These are phyloP conservation scores for Scolecobasidium constrictum DNA, from an alignment of 2,329 filamentous ascomycete species.

Conservation along the genomic window DNA sequence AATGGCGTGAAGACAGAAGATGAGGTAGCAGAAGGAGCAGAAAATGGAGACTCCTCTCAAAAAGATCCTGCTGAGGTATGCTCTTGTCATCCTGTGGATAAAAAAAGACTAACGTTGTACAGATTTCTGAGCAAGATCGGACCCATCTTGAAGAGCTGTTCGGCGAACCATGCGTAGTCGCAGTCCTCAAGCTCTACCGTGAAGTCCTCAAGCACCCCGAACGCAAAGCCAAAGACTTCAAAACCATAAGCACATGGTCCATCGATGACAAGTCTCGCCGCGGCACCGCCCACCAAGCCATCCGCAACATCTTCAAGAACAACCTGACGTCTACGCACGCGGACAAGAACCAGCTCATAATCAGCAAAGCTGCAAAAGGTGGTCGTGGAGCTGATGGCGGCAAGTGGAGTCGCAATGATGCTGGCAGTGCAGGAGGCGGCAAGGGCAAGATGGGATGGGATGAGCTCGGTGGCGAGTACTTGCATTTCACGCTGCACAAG, in stretches of 20 bases:
- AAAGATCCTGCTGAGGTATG: no score
- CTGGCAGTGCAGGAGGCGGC: conserved; percentile 9
- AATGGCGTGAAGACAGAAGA: not conserved
- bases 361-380: conserved; percentile 22
- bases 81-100: no score
- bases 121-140: conserved; percentile 28
- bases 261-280: conserved; percentile 52
- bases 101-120: not conserved
- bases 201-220: conserved; percentile 42
- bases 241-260: conserved; percentile 39
- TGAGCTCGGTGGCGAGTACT: conserved; percentile 63
- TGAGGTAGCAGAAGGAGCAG: not conserved
- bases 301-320: conserved; percentile 66
- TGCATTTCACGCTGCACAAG: conserved; percentile 90
- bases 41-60: conserved; percentile 5
- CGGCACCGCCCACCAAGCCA: conserved; percentile 50
- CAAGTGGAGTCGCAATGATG: conserved; percentile 11
- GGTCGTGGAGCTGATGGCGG: conserved; percentile 14
- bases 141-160: conserved; percentile 35
- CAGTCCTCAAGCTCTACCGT: conserved; percentile 45
- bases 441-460: conserved; percentile 46
- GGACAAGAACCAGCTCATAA: conserved; percentile 54
- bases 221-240: conserved; percentile 45
- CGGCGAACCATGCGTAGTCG: conserved; percentile 36
- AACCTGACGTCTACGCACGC: conserved; percentile 69